phyloP scores from a whole-genome alignment of 441 rosid genomes.

The Flueggea neowawraea region DNA sequence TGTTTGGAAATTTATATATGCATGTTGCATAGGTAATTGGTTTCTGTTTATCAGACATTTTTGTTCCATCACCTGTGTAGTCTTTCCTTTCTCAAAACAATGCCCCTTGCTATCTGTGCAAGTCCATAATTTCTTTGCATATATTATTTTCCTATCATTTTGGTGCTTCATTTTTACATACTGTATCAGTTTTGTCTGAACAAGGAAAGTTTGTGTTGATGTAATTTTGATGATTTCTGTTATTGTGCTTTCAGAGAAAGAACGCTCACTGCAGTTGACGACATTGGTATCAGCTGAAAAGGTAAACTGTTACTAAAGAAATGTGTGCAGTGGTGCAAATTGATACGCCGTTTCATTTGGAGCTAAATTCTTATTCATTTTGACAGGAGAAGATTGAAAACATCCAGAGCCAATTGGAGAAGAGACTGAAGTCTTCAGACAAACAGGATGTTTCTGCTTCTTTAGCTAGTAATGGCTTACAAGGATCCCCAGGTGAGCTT shows the following conservation, averaged over 20 bases:
- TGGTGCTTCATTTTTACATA: no score
- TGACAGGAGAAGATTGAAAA: constrained; percentile 42
- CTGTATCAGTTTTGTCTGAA: background rate
- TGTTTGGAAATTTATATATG: no score
- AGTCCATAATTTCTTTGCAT: no score
- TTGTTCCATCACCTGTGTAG: no score
- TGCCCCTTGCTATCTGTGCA: no score
- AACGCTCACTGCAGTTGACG: constrained; percentile 20
- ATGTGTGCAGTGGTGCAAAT: background rate
- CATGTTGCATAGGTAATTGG: no score
- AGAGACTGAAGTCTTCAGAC: constrained; percentile 42
- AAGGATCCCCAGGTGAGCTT: constrained; percentile 46
- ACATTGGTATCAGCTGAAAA: constrained; percentile 24
- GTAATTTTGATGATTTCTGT: background rate
- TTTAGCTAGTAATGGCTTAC: constrained; percentile 26
- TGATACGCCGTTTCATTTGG: background rate
- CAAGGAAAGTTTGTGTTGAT: background rate
- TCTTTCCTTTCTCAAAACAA: no score
- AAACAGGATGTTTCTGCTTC: constrained; percentile 32
- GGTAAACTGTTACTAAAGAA: constrained; percentile 23
- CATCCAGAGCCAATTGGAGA: constrained; percentile 37
- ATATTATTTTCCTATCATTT: no score
- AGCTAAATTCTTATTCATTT: constrained; percentile 1
- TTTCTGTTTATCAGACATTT: no score
- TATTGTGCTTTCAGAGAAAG: constrained; percentile 29